Conservation (phyloP, 176 grass and related monocot genomes). For the Thinopyrum elongatum region DNA sequence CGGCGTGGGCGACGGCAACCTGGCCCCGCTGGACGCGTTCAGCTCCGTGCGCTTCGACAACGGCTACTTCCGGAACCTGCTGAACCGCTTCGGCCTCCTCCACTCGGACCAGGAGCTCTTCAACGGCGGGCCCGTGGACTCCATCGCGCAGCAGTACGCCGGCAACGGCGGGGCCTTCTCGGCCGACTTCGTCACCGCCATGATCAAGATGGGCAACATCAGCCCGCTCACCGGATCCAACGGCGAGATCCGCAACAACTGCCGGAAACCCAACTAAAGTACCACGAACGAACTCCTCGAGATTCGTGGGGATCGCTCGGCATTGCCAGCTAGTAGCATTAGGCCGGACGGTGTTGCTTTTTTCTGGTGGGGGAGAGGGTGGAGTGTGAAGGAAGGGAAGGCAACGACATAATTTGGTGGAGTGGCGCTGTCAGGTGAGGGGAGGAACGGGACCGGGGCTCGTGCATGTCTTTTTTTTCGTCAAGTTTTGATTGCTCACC, state of each 20-base stretch:
- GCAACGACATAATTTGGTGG: slow-evolving; percentile 14
- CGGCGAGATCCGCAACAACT: slow-evolving; percentile 72
- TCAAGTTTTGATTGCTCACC: neutral
- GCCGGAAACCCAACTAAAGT: slow-evolving; percentile 61
- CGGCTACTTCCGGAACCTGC: slow-evolving; percentile 60
- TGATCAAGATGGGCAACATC: slow-evolving; percentile 72
- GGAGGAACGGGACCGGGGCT: neutral
- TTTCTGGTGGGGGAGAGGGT: slow-evolving; percentile 3
- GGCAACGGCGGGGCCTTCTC: slow-evolving; percentile 22
- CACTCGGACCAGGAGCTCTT: slow-evolving; percentile 82
- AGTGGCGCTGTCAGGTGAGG: slow-evolving; percentile 32
- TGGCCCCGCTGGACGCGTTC: slow-evolving; percentile 48
- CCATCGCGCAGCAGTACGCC: slow-evolving; percentile 50
- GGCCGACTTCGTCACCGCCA: slow-evolving; percentile 53
- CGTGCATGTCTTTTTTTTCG: neutral
- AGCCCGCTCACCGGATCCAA: slow-evolving; percentile 52
- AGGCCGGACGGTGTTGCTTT: slow-evolving; percentile 2
- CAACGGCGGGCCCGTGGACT: slow-evolving; percentile 44
- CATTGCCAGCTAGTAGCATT: slow-evolving; percentile 30
- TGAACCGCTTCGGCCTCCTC: slow-evolving; percentile 38
- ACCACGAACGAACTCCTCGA: too few relatives aligned
- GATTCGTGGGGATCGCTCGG: slow-evolving; percentile 20
- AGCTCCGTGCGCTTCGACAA: slow-evolving; percentile 60
- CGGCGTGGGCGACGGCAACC: slow-evolving; percentile 53
- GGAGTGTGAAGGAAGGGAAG: slow-evolving; percentile 13